Evolutionary conservation across 345 rosid genomes (phyloP), one percentile per base, ranked within the genome.

Genomic region (Eucalyptus cloeziana): DNA sequence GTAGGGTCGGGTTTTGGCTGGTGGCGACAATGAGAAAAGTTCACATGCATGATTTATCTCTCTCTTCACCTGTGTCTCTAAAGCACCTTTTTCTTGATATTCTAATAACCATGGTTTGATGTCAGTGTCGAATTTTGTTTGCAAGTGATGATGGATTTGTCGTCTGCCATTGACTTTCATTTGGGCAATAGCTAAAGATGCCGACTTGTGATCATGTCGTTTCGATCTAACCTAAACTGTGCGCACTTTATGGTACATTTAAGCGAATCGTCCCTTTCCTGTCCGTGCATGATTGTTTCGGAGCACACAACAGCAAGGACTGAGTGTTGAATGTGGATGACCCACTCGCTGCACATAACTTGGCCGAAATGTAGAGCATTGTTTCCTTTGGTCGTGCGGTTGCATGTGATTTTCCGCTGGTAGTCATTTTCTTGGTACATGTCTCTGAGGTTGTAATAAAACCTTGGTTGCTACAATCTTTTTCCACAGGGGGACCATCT

Each of bases 401-500:
- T 19, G 83, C 83, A 37, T 37, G 83, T 10, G 47, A 76, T 40
- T 40, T 76, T 76, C 85, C 13, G 47, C 85, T 6, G 85, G 15
- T 76, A 22, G 47, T 76, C 85, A 76, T 76, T 24, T 76, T 40
- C 40, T 76, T 6, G 8, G 13, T 76, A 12, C 24, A 40, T 76
- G 85, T 40, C 8, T 21, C 11, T 22, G 6, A 21, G 47, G 45
- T 71, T 10, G 81, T 71, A 37, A 71, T 37, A 19, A 30, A 81
- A 47, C 33, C 79, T 30, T 12, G 16, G 16, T 11, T 56, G 47
- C 30, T 31, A 60, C 88, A 21, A 37, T 80, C 62, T 47, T 56
- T 87, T 52, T 71, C 89, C 90, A 91, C 93, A 95, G 98, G 95
- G 62, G 97, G 93, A 83, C 90, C 93, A 16, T 89, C 95, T 10